Percentiles rank a stretch among this genome's conserved stretches.
Conservation (phyloP, 176 grass and related monocot species). For the Rhynchospora breviuscula region DNA sequence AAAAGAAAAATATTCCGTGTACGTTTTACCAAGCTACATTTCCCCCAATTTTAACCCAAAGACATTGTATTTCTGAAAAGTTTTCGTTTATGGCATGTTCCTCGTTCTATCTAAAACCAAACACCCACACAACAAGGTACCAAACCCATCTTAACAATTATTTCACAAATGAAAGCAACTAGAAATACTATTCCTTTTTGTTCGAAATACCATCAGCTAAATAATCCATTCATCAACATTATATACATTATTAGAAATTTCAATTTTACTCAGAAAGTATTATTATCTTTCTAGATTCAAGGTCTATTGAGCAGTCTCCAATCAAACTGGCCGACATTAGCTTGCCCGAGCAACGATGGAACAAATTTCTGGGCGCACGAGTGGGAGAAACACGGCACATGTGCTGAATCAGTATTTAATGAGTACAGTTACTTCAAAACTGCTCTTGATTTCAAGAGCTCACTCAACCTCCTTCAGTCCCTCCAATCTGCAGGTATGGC, state of each 20-base stretch:
- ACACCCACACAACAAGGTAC: neutral
- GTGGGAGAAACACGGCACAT: slow-evolving; percentile 97
- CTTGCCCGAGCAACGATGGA: slow-evolving; percentile 64
- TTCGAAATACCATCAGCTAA: neutral
- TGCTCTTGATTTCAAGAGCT: slow-evolving; percentile 44
- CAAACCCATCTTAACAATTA: neutral
- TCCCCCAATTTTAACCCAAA: neutral
- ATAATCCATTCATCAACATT: neutral
- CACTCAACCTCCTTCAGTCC: slow-evolving; percentile 39
- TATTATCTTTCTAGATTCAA: slow-evolving; percentile 33
- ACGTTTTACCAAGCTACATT: neutral
- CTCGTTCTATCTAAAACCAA: neutral
- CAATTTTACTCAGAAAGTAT: too few relatives aligned
- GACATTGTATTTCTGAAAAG: neutral
- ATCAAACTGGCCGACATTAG: slow-evolving; percentile 63
- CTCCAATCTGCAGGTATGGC: slow-evolving; percentile 32
- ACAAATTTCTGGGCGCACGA: slow-evolving; percentile 73
- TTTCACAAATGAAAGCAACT: neutral
- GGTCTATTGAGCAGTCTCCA: slow-evolving; percentile 49
- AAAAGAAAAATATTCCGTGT: neutral
- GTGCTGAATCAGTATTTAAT: slow-evolving; percentile 45
- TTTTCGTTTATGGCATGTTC: neutral
- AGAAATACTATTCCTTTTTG: neutral
- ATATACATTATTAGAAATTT: neutral
- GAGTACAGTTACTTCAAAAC: slow-evolving; percentile 73